These are phyloP conservation scores for Ophiostoma perfectum DNA, from an alignment of 2,329 filamentous ascomycete genomes.

Conservation along the genomic window DNA sequence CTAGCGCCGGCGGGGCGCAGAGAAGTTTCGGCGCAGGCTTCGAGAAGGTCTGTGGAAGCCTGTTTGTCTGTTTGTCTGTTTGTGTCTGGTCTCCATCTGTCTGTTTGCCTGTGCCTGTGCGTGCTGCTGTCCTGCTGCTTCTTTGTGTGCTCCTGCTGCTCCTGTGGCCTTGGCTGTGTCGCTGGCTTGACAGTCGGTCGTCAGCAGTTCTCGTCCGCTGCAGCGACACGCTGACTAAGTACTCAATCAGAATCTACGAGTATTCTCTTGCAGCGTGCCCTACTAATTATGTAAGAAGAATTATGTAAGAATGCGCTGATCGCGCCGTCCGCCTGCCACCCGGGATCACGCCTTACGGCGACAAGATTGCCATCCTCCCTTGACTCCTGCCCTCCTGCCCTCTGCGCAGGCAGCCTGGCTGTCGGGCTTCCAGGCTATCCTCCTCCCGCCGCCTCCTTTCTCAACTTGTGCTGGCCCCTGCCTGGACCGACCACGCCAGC, in stretches of 20 bases:
- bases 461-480: no score
- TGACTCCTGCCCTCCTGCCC: background rate
- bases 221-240: no score
- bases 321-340: background rate
- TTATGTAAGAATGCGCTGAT: background rate
- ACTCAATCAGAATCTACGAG: no score
- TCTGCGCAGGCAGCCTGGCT: no score
- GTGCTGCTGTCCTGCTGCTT: background rate
- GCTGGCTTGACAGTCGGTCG: no score
- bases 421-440: no score
- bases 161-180: no score
- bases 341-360: slow-evolving; percentile 6
- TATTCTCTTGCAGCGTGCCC: no score
- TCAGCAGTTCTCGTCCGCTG: no score
- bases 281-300: background rate
- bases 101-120: background rate
- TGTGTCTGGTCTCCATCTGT: background rate
- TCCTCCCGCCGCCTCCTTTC: no score
- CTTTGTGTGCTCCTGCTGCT: background rate
- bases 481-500: no score
- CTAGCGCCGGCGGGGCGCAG: slow-evolving; percentile 17
- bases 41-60: slow-evolving; percentile 33
- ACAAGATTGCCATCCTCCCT: background rate
- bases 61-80: background rate
- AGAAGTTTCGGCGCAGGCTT: slow-evolving; percentile 31